Base-by-base conservation (phyloP, 2,329 filamentous ascomycete genomes). In the Microdochium nivale region DNA sequence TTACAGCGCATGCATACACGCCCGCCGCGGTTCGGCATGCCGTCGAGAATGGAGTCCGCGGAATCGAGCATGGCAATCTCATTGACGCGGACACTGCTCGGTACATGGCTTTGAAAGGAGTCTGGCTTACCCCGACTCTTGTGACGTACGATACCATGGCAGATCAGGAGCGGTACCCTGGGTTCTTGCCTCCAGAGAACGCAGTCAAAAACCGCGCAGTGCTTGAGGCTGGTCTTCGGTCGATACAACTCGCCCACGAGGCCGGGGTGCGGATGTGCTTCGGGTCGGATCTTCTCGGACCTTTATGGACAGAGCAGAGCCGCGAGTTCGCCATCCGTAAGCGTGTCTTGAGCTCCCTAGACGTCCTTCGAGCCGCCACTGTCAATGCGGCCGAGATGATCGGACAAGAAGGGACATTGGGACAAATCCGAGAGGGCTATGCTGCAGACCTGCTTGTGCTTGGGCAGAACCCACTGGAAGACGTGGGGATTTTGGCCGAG, bases 401-500 rank as follows among this genome's bases (percentile, higher is more conserved):
- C 40, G 60, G 69, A n/a, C 67, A 71, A 54, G 70, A 72, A 44
- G 59, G 67, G 5, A 63, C 60, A 30, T 56, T 80, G 21, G 77
- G 77, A 0, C 68, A 74, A 55, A 59, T 80, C 3, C 66, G 66
- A 52, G 63, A 68, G 50, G 76, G 75, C 0, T 77, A 71, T 52
- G 59, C 63, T 2, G 77, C 76, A 0, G 78, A 80, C 59, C 47
- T 81, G 37, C 54, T 80, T 32, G 62, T 80, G 62, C 71, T 80
- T 58, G 81, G 81, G 50, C 80, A 84, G 53, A 82, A 88, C 54
- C 78, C 78, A 16, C 84, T 81, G 23, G 88, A 96, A 53, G 90
- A 96, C 66, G 83, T 86, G 54, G 78, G 78, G 53, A 79, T 96
- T n/a, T 79, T 96, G 24, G 80, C 86, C 53, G 79, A 81, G 35